phyloP scores from a whole-genome alignment of 495 filamentous ascomycete genomes.

The Lophiotrema nucula region DNA sequence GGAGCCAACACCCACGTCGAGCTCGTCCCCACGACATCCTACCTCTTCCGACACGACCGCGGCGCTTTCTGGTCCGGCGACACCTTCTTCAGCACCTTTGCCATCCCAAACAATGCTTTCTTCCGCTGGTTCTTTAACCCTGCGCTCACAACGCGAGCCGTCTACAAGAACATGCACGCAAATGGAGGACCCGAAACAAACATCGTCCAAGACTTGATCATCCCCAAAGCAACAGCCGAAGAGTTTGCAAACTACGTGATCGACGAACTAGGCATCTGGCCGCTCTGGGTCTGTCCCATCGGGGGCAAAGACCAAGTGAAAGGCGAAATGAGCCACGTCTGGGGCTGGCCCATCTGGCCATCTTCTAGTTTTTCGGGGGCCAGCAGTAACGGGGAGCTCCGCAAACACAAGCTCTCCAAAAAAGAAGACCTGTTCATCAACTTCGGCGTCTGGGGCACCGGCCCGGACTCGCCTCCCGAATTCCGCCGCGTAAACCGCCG shows the following conservation, averaged over 20 bases:
- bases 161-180: conserved; percentile 55
- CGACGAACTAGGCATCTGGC: conserved; percentile 49
- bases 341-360: background rate
- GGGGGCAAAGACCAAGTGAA: conserved; percentile 35
- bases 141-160: conserved; percentile 60
- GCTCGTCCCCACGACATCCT: conserved; percentile 53
- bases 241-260: conserved; percentile 49
- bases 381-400: no score
- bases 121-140: conserved; percentile 59
- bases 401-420: background rate
- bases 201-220: conserved; percentile 56
- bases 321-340: no score
- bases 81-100: conserved; percentile 56
- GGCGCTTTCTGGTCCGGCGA: conserved; percentile 59
- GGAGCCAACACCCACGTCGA: conserved; percentile 37
- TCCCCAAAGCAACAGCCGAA: conserved; percentile 46
- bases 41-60: conserved; percentile 62
- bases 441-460: conserved; percentile 37
- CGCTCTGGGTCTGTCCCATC: conserved; percentile 59
- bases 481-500: conserved; percentile 35
- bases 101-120: conserved; percentile 53
- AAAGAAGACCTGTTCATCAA: conserved; percentile 14
- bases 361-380: no score
- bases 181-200: conserved; percentile 47
- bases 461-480: conserved; percentile 13